These are phyloP conservation scores for Acanthamoeba healyi DNA, from an alignment of 208 protist species.

Conservation along the genomic window DNA sequence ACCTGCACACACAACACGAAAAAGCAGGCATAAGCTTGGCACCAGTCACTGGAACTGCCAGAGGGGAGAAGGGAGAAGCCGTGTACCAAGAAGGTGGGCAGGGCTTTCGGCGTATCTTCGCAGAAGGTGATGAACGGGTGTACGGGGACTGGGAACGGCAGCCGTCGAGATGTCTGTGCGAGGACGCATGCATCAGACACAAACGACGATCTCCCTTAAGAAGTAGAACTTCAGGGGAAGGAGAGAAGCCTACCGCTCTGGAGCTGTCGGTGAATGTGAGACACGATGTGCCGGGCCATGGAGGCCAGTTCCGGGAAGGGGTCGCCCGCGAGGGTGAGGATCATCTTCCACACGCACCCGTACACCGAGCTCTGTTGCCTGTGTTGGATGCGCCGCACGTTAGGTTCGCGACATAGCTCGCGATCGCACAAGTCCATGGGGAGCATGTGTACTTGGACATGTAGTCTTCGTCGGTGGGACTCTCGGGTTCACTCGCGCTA, in stretches of 20 bases:
- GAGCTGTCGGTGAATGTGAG: slow-evolving; percentile 26
- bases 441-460: slow-evolving; percentile 41
- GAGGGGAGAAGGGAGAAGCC: background rate
- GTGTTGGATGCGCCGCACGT: background rate
- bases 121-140: background rate
- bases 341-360: slow-evolving; percentile 79
- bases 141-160: background rate
- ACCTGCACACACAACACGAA: background rate
- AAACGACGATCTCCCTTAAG: too few species aligned
- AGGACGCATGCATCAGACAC: too few species aligned
- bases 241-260: background rate
- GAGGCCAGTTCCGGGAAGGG: slow-evolving; percentile 72
- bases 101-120: slow-evolving; percentile 45
- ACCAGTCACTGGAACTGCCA: too few species aligned
- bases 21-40: too few species aligned
- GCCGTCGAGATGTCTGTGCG: background rate
- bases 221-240: background rate
- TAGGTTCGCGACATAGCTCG: too few species aligned
- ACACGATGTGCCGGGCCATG: slow-evolving; percentile 62
- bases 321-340: slow-evolving; percentile 56
- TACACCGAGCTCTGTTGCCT: slow-evolving; percentile 73
- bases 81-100: slow-evolving; percentile 3
- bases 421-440: too few species aligned
- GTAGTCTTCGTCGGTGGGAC: slow-evolving; percentile 24
- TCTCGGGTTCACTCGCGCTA: background rate